Evolutionary conservation across 371 early-diverging fungal species (phyloP), one percentile per base, ranked within the genome.

Genomic region (Rhizomucor miehei): DNA sequence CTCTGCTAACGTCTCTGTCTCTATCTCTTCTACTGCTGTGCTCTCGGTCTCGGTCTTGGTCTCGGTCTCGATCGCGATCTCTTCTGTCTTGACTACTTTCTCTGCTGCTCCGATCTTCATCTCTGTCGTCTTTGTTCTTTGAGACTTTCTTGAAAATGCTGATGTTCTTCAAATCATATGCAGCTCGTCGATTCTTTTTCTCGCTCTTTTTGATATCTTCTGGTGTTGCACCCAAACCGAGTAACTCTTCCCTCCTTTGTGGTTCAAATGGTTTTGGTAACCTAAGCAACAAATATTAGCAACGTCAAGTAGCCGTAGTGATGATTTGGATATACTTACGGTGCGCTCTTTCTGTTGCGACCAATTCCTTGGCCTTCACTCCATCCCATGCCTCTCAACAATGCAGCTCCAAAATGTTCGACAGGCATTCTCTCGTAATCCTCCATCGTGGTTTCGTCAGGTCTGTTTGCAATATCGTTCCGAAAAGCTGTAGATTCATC

Each of bases 311-410:
- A 17, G n/a, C 16, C 2, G 17, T 38, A 23, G 50, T 44, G 50
- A 35, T 53, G 36, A 39, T 24, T 35, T 44, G 29, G 41, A 37
- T 16, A 41, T 12, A 65, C 71, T 63, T 65, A 69, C 73, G 61
- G 61, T 44, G 60, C 50, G 20, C 59, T 65, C 36, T 60, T 67
- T 56, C 69, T 45, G 56, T 71, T 66, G 63, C 68, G 75, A 16
- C 89, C 89, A 17, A 89, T 79, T 1, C 79, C 77, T 53, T 82
- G 74, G 23, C 91, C 90, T 44, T 89, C 88, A 40, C 76, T 84
- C 94, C 95, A 95, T 1, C 97, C 97, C 87, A 97, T 89, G 1
- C 95, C 94, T 25, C 93, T 80, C 49, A 97, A 65, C 53, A 95
- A 65, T 0, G 95, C 95, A 0, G 83, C 83, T 0, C 97, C 97